Conservation (phyloP, 257 asterid species). For the Salvia hispanica region DNA sequence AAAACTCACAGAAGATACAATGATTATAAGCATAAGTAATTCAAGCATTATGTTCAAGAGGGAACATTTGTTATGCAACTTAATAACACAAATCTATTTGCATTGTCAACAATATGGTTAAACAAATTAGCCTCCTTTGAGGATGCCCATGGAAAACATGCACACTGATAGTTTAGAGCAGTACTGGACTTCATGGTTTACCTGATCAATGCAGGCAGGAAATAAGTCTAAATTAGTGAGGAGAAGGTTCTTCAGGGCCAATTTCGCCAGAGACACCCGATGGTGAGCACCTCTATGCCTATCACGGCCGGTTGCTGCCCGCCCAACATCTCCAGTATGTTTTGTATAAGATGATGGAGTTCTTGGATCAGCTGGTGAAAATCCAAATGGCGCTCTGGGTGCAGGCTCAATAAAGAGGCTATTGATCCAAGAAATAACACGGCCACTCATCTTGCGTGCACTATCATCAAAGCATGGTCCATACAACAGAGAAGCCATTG, state of each 20-base stretch:
- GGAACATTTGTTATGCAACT: neutral
- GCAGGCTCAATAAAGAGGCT: slow-evolving; percentile 97
- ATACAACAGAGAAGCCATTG: slow-evolving; percentile 96
- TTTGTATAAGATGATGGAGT: slow-evolving; percentile 83
- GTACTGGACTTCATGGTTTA: slow-evolving; percentile 32
- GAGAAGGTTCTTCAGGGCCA: slow-evolving; percentile 91
- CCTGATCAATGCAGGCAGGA: slow-evolving; percentile 99
- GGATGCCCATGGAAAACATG: slow-evolving; percentile 17
- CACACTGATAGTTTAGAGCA: slow-evolving; percentile 7
- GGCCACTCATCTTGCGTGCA: slow-evolving; percentile 99
- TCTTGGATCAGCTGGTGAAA: slow-evolving; percentile 99
- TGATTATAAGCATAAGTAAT: slow-evolving; percentile 15
- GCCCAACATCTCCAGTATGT: slow-evolving; percentile 75
- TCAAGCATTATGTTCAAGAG: slow-evolving; percentile 20
- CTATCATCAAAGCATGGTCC: slow-evolving; percentile 99
- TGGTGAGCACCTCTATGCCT: slow-evolving; percentile 96
- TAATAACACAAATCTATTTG: neutral
- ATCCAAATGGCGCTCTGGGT: slow-evolving; percentile 95
- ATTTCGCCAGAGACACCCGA: slow-evolving; percentile 86
- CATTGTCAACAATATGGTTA: slow-evolving; percentile 23
- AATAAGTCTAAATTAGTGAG: slow-evolving; percentile 94
- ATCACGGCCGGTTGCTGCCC: slow-evolving; percentile 85
- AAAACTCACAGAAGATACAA: slow-evolving; percentile 7
- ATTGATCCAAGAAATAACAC: slow-evolving; percentile 97
- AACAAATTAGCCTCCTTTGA: slow-evolving; percentile 10